Conservation (phyloP, 2,329 filamentous ascomycete genomes). For the Hymenotorrendiella dingleyae region DNA sequence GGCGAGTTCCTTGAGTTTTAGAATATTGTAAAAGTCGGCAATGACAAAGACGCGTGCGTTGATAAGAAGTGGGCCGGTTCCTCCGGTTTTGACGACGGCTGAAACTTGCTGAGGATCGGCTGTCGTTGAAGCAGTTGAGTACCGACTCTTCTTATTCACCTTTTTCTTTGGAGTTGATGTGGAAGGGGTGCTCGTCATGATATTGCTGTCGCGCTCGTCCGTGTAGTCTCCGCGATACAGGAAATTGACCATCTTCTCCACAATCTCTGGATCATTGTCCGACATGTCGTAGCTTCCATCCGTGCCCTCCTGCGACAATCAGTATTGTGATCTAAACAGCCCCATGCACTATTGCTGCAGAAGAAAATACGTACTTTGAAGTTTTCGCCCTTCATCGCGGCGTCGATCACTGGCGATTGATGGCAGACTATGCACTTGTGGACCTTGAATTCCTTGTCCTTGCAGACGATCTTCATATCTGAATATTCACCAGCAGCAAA, state of each 20-base stretch:
- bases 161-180: too few relatives aligned
- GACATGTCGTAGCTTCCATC: background rate
- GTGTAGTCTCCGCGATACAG: background rate
- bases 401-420: constrained; percentile 17
- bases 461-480: constrained; percentile 17
- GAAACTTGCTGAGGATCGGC: too few relatives aligned
- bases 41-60: background rate
- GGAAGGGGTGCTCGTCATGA: too few relatives aligned
- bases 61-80: background rate
- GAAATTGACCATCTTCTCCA: background rate
- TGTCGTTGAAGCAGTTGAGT: too few relatives aligned
- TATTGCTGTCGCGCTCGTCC: background rate
- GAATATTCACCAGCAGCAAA: constrained; percentile 16
- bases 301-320: background rate
- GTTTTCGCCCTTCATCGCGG: constrained; percentile 10
- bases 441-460: constrained; percentile 14
- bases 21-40: background rate
- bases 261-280: background rate
- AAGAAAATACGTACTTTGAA: background rate
- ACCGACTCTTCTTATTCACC: too few relatives aligned
- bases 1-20: background rate
- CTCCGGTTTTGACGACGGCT: too few relatives aligned
- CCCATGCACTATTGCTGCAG: background rate
- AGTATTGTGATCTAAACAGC: too few relatives aligned
- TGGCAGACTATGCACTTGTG: constrained; percentile 17